These are phyloP conservation scores for Coccomyxa subellipsoidea DNA, from an alignment of 163 green algal species.

Conservation along the genomic window DNA sequence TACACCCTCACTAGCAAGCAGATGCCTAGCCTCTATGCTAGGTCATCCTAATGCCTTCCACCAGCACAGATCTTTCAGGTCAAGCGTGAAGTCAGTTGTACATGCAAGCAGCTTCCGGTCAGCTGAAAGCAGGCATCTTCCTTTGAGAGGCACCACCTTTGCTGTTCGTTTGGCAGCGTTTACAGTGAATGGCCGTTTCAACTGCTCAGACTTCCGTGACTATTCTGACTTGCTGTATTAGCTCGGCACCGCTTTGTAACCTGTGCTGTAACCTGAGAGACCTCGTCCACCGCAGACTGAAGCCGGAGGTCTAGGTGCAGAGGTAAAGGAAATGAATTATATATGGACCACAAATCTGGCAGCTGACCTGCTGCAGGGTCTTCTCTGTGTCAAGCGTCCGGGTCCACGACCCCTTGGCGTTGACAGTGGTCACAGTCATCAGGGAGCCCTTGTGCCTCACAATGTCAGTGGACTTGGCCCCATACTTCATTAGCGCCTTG, in stretches of 20 bases:
- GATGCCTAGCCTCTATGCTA: no score
- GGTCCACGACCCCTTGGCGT: constrained; percentile 21
- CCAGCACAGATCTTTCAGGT: no score
- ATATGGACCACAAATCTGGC: background rate
- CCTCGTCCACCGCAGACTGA: no score
- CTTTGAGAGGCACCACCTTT: background rate
- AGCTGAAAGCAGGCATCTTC: background rate
- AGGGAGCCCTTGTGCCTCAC: constrained; percentile 6
- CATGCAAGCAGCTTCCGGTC: background rate
- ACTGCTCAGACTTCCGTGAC: no score
- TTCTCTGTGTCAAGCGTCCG: constrained; percentile 1
- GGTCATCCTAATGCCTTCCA: no score
- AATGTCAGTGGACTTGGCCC: constrained; percentile 12
- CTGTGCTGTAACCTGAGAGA: no score
- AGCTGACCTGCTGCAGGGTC: background rate
- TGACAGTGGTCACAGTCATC: constrained; percentile 15
- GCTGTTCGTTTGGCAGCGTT: no score
- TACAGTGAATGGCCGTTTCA: no score
- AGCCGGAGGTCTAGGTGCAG: background rate
- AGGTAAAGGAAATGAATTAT: background rate
- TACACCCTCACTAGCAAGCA: no score
- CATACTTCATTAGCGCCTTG: constrained; percentile 14
- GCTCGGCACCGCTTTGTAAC: no score
- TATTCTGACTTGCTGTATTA: no score
- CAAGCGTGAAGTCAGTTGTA: no score